phyloP scores from a whole-genome alignment of 176 grass and related monocot species.

The Bromus sterilis region DNA sequence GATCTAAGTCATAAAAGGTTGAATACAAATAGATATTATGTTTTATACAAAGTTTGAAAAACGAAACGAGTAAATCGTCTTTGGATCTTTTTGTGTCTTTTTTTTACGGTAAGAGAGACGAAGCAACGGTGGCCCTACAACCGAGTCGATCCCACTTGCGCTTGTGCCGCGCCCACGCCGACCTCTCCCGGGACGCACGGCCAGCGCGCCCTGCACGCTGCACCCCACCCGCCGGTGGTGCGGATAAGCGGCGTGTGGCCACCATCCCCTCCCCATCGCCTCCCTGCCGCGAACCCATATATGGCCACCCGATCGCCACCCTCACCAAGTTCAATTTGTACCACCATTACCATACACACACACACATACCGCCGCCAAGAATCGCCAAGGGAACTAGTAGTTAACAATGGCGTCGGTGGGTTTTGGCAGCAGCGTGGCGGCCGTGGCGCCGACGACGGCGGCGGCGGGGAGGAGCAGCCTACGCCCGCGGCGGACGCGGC shows the following conservation, averaged over 20 bases:
- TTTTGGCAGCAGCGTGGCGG: conserved; percentile 31
- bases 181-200: not conserved
- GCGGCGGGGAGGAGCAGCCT: not conserved
- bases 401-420: conserved; percentile 38
- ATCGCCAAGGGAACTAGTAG: not conserved
- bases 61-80: no score
- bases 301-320: not conserved
- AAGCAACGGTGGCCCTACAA: not conserved
- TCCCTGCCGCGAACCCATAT: not conserved
- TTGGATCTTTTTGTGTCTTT: no score
- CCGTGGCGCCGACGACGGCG: conserved; percentile 26
- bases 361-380: not conserved
- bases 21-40: no score
- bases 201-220: not conserved
- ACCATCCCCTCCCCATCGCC: conserved; percentile 4
- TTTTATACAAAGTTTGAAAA: no score
- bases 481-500: not conserved
- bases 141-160: not conserved
- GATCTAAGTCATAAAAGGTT: no score
- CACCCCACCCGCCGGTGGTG: not conserved
- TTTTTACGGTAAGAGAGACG: no score
- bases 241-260: conserved; percentile 58
- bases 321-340: not conserved
- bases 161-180: not conserved
- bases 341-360: no score